Evolutionary conservation across 2,329 filamentous ascomycete genomes (phyloP), one percentile per base, ranked within the genome.

Genomic region (Colletotrichum destructivum): DNA sequence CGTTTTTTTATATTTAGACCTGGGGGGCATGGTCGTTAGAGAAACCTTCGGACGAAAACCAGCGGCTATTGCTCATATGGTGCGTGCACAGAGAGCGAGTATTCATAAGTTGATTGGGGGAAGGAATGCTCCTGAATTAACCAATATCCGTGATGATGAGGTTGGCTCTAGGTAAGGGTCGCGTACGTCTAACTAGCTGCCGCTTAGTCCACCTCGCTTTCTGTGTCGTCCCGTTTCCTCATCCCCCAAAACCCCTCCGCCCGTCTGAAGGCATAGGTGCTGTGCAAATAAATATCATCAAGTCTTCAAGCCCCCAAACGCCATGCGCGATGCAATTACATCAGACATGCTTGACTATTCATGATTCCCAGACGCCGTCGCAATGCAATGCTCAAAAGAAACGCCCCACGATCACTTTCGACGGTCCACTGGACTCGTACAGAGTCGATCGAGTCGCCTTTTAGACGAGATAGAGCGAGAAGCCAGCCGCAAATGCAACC

Each of bases 341-440:
- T 67, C 66, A 54, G 42, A 62, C 54, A 59, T 66, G n/a, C 9
- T 23, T 18, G 38, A 40, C 6, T 47, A 7, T 23, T 23, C 47
- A 46, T 21, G 3, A 49, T 42, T 21, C 13, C 23, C 60, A 62
- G 60, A 69, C 69, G 69, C 69, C 65, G 21, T 49, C 69, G 65
- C 69, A 69, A 72, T 72, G 69, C 69, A 56, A 44, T 66, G 61
- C 44, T 56, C 18, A 56, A 23, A 55, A 65, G 13, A 66, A 38
- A 46, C 18, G 46, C 16, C 26, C 2, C 44, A 23, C 11, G 52
- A 57, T 26, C 23, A 21, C 38, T n/a, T 63, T 21, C 21, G 23
- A 16, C 16, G 38, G 40, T 31, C 46, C 61, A 46, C 61, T 42
- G 66, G 51, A n/a, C 3, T n/a, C 49, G 5, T 18, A 15, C 7